These are phyloP conservation scores for Singerocomus rubriflavus DNA, from an alignment of 1,284 basidiomycete genomes.

Conservation along the genomic window DNA sequence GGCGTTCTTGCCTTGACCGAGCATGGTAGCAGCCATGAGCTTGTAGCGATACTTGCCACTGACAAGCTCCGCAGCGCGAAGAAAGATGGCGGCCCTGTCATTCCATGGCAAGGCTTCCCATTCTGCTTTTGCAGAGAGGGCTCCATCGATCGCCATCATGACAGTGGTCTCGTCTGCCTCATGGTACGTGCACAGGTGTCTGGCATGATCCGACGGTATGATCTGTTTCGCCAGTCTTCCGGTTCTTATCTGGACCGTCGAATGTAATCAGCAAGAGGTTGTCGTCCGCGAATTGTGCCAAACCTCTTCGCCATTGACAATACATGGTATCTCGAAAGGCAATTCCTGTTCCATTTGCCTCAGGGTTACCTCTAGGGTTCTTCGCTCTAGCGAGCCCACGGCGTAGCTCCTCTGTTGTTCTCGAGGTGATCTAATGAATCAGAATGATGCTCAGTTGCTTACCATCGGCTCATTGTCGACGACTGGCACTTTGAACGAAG, in stretches of 20 bases:
- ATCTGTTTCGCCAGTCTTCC: slow-evolving; percentile 78
- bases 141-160: slow-evolving; percentile 80
- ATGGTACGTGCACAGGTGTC: slow-evolving; percentile 83
- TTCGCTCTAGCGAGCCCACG: slow-evolving; percentile 78
- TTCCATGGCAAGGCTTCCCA: slow-evolving; percentile 97
- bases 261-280: slow-evolving; percentile 3
- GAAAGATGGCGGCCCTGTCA: slow-evolving; percentile 95
- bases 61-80: slow-evolving; percentile 94
- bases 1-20: slow-evolving; percentile 98
- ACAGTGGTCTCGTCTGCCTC: slow-evolving; percentile 82
- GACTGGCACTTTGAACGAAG: slow-evolving; percentile 76
- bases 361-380: slow-evolving; percentile 73
- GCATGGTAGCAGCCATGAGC: slow-evolving; percentile 94
- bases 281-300: slow-evolving; percentile 27
- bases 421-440: neutral
- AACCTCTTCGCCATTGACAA: slow-evolving; percentile 90
- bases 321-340: slow-evolving; percentile 89
- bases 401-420: slow-evolving; percentile 58
- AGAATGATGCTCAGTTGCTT: slow-evolving; percentile 23
- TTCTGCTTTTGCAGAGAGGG: slow-evolving; percentile 79
- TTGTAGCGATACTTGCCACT: slow-evolving; percentile 94
- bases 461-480: slow-evolving; percentile 94
- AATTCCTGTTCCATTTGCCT: slow-evolving; percentile 77
- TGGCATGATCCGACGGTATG: slow-evolving; percentile 82
- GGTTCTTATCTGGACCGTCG: slow-evolving; percentile 66